phyloP scores from a whole-genome alignment of 768 basidiomycete genomes.

The Mycena leptocephala region DNA sequence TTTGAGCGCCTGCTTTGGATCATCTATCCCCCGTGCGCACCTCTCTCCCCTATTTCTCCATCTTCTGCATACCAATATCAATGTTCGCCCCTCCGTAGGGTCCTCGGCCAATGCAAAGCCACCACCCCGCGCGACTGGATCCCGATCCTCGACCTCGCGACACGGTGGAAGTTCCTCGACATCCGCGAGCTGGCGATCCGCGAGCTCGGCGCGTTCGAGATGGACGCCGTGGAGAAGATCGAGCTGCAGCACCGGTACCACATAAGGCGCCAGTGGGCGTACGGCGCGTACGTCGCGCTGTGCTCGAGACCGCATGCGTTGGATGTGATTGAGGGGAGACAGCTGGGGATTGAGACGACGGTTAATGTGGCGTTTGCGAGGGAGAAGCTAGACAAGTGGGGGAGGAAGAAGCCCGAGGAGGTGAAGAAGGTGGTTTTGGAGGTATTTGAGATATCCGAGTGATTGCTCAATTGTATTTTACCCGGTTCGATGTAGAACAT shows the following conservation, averaged over 20 bases:
- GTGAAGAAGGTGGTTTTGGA: conserved; percentile 41
- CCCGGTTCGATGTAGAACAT: no score
- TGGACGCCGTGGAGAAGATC: conserved; percentile 63
- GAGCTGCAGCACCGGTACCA: conserved; percentile 55
- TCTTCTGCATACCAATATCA: not conserved
- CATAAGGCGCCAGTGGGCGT: conserved; percentile 46
- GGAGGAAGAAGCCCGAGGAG: conserved; percentile 41
- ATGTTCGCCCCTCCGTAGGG: conserved; percentile 20
- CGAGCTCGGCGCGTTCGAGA: conserved; percentile 44
- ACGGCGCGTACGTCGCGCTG: conserved; percentile 39
- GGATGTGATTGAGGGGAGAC: conserved; percentile 45
- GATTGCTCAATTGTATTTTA: not conserved
- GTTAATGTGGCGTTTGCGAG: conserved; percentile 38
- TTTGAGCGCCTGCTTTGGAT: conserved; percentile 56
- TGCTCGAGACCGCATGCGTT: conserved; percentile 38
- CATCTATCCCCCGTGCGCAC: conserved; percentile 46
- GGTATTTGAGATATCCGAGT: conserved; percentile 35
- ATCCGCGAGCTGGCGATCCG: conserved; percentile 48
- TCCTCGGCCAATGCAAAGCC: conserved; percentile 43
- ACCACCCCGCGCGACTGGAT: conserved; percentile 49
- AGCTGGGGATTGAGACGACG: conserved; percentile 46
- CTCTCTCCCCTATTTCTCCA: not conserved
- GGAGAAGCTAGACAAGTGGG: conserved; percentile 43
- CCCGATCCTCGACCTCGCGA: conserved; percentile 49
- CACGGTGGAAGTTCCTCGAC: conserved; percentile 44